Percentiles rank a stretch among this genome's conserved stretches.
phyloP scores from a whole-genome alignment of 495 filamentous ascomycete species.

The Hypoxylon crocopeplum region DNA sequence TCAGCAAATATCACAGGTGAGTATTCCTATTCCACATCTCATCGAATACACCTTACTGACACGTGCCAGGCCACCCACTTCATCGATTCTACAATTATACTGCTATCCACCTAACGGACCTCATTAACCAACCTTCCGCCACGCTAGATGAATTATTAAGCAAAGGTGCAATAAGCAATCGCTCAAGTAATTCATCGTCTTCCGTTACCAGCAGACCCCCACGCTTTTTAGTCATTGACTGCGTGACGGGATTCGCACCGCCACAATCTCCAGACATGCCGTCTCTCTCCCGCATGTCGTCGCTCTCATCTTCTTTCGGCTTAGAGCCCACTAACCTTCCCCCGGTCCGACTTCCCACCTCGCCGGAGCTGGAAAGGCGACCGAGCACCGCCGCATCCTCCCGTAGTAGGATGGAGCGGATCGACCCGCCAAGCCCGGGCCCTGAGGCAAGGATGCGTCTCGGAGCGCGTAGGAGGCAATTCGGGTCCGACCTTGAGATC shows the following conservation, averaged over 20 bases:
- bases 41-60: slow-evolving; percentile 18
- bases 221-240: slow-evolving; percentile 60
- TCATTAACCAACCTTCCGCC: slow-evolving; percentile 50
- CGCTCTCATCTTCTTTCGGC: slow-evolving; percentile 40
- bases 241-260: slow-evolving; percentile 56
- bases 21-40: slow-evolving; percentile 2
- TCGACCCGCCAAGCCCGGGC: slow-evolving; percentile 42
- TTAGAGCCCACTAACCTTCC: slow-evolving; percentile 31
- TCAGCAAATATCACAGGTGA: slow-evolving; percentile 48
- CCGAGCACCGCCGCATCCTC: slow-evolving; percentile 38
- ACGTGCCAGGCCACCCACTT: slow-evolving; percentile 63
- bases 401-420: slow-evolving; percentile 34
- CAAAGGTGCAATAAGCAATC: slow-evolving; percentile 28
- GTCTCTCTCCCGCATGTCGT: slow-evolving; percentile 42
- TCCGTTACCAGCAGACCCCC: slow-evolving; percentile 42
- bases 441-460: slow-evolving; percentile 55
- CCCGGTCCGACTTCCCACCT: slow-evolving; percentile 24
- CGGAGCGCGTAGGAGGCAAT: slow-evolving; percentile 58
- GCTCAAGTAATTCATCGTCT: slow-evolving; percentile 34
- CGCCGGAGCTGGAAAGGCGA: slow-evolving; percentile 31
- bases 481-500: slow-evolving; percentile 65
- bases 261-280: slow-evolving; percentile 42
- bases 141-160: slow-evolving; percentile 51
- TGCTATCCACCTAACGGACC: slow-evolving; percentile 58
- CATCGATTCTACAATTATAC: slow-evolving; percentile 67